Percentiles rank a stretch among this genome's conserved stretches.
Evolutionary conservation across 371 early-diverging fungal genomes (phyloP).

Genomic region (Blakeslea trispora): DNA sequence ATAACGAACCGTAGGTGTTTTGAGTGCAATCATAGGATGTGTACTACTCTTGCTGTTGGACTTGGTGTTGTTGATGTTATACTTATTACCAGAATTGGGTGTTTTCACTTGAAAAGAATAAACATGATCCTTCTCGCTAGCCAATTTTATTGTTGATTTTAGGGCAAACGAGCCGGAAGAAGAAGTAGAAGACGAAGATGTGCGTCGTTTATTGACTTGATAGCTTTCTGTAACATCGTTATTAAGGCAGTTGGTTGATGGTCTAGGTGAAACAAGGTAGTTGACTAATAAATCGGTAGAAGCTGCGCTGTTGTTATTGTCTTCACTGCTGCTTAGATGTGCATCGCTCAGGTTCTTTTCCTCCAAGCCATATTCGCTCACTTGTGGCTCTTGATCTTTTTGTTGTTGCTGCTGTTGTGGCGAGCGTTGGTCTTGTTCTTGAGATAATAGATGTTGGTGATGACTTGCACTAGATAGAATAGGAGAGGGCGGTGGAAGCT

Average conservation of each 20-base stretch:
- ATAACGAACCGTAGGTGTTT: slow-evolving; percentile 8
- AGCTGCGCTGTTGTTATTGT: not conserved
- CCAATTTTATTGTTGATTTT: slow-evolving; percentile 11
- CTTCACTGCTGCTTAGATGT: not conserved
- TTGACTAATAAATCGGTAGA: slow-evolving; percentile 14
- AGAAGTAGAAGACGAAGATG: slow-evolving; percentile 9
- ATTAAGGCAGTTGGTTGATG: slow-evolving; percentile 16
- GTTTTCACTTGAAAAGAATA: slow-evolving; percentile 14
- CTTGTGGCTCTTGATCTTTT: not conserved
- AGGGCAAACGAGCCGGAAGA: not conserved
- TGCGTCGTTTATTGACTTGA: slow-evolving; percentile 3
- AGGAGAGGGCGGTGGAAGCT: slow-evolving; percentile 16
- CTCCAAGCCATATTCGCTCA: not conserved
- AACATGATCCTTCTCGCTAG: slow-evolving; percentile 14
- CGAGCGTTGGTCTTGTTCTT: slow-evolving; percentile 7
- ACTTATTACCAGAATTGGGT: not conserved
- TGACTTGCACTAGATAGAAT: slow-evolving; percentile 1
- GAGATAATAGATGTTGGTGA: not conserved
- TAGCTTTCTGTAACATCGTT: slow-evolving; percentile 1
- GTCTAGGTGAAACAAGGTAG: slow-evolving; percentile 24
- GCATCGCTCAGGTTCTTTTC: not conserved
- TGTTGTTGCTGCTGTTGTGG: slow-evolving; percentile 14
- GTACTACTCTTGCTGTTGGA: not conserved
- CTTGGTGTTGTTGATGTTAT: not conserved
- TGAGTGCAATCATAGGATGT: no score